These are phyloP conservation scores for Paecilomyces sp. DNA, from an alignment of 2,329 filamentous ascomycete genomes.

Conservation along the genomic window DNA sequence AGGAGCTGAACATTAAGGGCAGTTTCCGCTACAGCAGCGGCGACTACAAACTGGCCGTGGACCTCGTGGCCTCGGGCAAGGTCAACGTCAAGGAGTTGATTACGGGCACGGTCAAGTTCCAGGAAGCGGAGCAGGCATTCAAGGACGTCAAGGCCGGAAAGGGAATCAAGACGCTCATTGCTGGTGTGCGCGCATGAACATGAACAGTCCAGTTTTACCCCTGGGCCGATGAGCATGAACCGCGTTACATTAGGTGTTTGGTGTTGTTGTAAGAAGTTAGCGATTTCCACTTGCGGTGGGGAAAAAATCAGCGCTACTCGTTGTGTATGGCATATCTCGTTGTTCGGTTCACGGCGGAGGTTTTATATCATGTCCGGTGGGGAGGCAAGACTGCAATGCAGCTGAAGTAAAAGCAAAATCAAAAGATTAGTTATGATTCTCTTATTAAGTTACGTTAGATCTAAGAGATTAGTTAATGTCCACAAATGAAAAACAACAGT, in stretches of 20 bases:
- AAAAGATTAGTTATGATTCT: not conserved
- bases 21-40: conserved; percentile 85
- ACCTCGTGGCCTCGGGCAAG: conserved; percentile 64
- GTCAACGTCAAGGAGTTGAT: conserved; percentile 73
- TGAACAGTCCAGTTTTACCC: no score
- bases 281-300: not conserved
- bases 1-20: conserved; percentile 80
- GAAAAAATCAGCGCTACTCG: not conserved
- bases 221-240: not conserved
- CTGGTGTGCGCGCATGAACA: conserved; percentile 22
- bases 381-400: not conserved
- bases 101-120: conserved; percentile 68
- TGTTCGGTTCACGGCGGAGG: not conserved
- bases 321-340: not conserved
- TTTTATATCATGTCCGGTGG: not conserved
- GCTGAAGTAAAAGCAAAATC: not conserved
- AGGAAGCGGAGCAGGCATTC: conserved; percentile 79
- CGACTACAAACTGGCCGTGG: conserved; percentile 78
- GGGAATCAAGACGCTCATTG: conserved; percentile 44
- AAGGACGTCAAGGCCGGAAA: conserved; percentile 78
- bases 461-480: not conserved
- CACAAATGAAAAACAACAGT: not conserved
- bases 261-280: not conserved
- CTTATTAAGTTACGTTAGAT: not conserved
- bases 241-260: not conserved